Evolutionary conservation across 2,329 filamentous ascomycete genomes (phyloP).

Genomic region (Colletotrichum viniferum): DNA sequence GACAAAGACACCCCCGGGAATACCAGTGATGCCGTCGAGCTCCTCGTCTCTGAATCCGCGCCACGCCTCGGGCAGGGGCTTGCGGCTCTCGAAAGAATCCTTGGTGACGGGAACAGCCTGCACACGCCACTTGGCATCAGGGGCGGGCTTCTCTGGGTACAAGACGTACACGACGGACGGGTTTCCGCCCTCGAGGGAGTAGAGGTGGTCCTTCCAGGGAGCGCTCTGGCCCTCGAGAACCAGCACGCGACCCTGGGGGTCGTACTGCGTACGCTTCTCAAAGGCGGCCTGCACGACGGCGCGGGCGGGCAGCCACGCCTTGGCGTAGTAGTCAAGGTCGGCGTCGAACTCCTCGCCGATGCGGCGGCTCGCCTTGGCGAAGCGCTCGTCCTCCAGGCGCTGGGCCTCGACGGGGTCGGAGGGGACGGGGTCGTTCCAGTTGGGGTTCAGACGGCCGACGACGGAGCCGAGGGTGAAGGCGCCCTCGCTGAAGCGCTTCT

Average conservation of each 20-base stretch:
- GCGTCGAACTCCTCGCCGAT: constrained; percentile 89
- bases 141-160: constrained; percentile 81
- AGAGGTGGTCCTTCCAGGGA: constrained; percentile 97
- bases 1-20: constrained; percentile 84
- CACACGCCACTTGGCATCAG: constrained; percentile 87
- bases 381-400: constrained; percentile 79
- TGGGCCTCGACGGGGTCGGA: constrained; percentile 64
- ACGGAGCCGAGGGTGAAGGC: constrained; percentile 85
- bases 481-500: constrained; percentile 83
- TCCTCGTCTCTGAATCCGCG: constrained; percentile 87
- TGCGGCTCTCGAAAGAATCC: constrained; percentile 90
- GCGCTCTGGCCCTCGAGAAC: constrained; percentile 79
- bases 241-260: constrained; percentile 78
- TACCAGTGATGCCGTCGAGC: constrained; percentile 73
- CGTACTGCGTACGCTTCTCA: constrained; percentile 67
- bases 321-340: constrained; percentile 76
- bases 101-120: constrained; percentile 86
- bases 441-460: constrained; percentile 79
- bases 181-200: constrained; percentile 76
- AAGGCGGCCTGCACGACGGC: constrained; percentile 80
- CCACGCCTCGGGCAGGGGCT: constrained; percentile 90
- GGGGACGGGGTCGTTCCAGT: constrained; percentile 72
- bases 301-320: constrained; percentile 87
- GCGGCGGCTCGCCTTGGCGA: constrained; percentile 76
- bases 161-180: constrained; percentile 78